Conservation (phyloP, 768 basidiomycete genomes). For the Mrakia gelida region DNA sequence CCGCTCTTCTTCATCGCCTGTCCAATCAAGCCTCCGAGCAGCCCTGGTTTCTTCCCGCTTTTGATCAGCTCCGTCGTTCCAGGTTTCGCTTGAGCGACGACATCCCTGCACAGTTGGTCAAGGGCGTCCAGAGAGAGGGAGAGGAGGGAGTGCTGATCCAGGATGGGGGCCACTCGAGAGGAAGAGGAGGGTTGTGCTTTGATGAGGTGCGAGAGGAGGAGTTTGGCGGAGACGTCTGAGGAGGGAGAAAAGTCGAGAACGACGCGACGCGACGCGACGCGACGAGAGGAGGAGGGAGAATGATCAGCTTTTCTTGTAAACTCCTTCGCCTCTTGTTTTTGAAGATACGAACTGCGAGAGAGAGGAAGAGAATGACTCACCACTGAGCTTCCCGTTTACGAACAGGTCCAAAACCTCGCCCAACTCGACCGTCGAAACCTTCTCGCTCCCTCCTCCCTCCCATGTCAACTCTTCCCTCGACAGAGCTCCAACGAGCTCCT, state of each 20-base stretch:
- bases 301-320: slow-evolving; percentile 32
- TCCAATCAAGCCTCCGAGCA: slow-evolving; percentile 56
- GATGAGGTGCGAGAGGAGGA: slow-evolving; percentile 68
- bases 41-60: not conserved
- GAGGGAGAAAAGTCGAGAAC: no score
- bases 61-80: slow-evolving; percentile 76
- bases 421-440: slow-evolving; percentile 54
- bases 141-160: slow-evolving; percentile 19
- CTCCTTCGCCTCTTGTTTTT: no score
- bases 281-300: slow-evolving; percentile 2
- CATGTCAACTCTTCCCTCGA: slow-evolving; percentile 47
- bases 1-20: slow-evolving; percentile 75
- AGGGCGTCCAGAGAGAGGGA: slow-evolving; percentile 46
- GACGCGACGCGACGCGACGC: not conserved
- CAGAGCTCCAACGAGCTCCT: slow-evolving; percentile 79
- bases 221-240: slow-evolving; percentile 71
- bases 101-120: slow-evolving; percentile 56
- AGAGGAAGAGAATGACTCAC: slow-evolving; percentile 45
- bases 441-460: slow-evolving; percentile 55
- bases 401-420: slow-evolving; percentile 76
- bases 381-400: slow-evolving; percentile 62
- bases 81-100: slow-evolving; percentile 54
- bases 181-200: slow-evolving; percentile 38
- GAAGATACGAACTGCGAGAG: no score
- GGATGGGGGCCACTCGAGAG: slow-evolving; percentile 12